Base-by-base conservation (phyloP, 192 early-diverging fungal genomes). In the Backusella mclennaniae region DNA sequence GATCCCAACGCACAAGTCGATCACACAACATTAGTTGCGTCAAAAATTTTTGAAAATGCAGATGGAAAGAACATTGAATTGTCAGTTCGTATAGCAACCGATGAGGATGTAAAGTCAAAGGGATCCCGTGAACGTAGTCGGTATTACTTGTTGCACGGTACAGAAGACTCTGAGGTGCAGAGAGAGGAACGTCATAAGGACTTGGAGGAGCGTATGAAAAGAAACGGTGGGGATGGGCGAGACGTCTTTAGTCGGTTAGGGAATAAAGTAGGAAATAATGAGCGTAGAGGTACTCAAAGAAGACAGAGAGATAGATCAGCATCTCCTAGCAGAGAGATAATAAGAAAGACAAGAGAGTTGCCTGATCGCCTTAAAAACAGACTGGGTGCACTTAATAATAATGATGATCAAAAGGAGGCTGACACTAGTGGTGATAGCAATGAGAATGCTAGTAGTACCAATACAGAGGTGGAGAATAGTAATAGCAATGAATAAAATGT, bases 111-210 rank as follows among this genome's bases (percentile, higher is more conserved):
- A 11, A 87, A 87, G 66, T 76, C 81, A 41, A 68, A 74, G 36
- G 82, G 84, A 1, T 74, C 85, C n/a, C 78, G 80, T 38, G 71
- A 82, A 33, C 76, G 77, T 41, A 87, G 85, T 71, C 53, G 72
- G 6, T 87, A 87, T 52, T 87, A 87, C 67, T 70, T 81, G 4
- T 44, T 82, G 6, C 84, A 84, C 75, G 83, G 85, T 0, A 29
- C 29, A 6, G 73, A 74, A 0, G 73, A 66, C 59, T 66, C 56
- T 42, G 35, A 17, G 11, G 53, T 31, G 21, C n/a, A 6, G 6
- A 26, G n/a, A 12, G 23, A 39, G 36, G 38, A 1, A 26, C 19
- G 70, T 4, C 6, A 49, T 26, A 6, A 49, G 1, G 71, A 73
- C 0, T 7, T 52, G 26, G 2, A 17, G 33, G 33, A 52, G 15